These are phyloP conservation scores for Ambrosiella cleistominuta DNA, from an alignment of 2,329 filamentous ascomycete genomes.

Conservation along the genomic window DNA sequence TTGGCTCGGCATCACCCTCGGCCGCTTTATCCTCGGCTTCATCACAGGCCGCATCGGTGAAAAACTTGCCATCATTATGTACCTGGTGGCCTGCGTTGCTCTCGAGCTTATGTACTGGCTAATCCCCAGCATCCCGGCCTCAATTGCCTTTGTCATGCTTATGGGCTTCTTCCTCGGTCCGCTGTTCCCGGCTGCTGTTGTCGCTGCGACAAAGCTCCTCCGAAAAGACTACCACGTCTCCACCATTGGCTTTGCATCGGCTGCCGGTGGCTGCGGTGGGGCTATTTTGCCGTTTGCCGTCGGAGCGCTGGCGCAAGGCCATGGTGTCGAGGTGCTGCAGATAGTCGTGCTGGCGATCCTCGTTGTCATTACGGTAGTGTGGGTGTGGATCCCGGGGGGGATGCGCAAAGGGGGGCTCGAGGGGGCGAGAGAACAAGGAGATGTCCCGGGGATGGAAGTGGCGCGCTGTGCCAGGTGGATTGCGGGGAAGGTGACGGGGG, in stretches of 20 bases:
- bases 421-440: constrained; percentile 21
- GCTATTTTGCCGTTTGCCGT: constrained; percentile 49
- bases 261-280: constrained; percentile 58
- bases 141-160: constrained; percentile 51
- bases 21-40: constrained; percentile 56
- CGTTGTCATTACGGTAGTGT: constrained; percentile 26
- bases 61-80: constrained; percentile 43
- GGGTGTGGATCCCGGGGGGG: constrained; percentile 27
- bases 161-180: constrained; percentile 69
- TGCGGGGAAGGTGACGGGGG: background rate
- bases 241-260: constrained; percentile 65
- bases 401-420: constrained; percentile 25
- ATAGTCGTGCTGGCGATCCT: constrained; percentile 35
- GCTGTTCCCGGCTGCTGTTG: constrained; percentile 57
- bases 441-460: constrained; percentile 5
- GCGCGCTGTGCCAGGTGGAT: constrained; percentile 1
- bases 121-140: constrained; percentile 57
- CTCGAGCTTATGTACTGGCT: constrained; percentile 67
- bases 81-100: constrained; percentile 44
- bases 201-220: constrained; percentile 56
- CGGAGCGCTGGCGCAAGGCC: constrained; percentile 45
- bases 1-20: constrained; percentile 67
- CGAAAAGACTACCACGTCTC: constrained; percentile 57
- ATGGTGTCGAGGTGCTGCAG: constrained; percentile 39
- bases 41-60: constrained; percentile 58